Evolutionary conservation across 2,329 filamentous ascomycete genomes (phyloP).

Genomic region (Elsinoe ampelina): DNA sequence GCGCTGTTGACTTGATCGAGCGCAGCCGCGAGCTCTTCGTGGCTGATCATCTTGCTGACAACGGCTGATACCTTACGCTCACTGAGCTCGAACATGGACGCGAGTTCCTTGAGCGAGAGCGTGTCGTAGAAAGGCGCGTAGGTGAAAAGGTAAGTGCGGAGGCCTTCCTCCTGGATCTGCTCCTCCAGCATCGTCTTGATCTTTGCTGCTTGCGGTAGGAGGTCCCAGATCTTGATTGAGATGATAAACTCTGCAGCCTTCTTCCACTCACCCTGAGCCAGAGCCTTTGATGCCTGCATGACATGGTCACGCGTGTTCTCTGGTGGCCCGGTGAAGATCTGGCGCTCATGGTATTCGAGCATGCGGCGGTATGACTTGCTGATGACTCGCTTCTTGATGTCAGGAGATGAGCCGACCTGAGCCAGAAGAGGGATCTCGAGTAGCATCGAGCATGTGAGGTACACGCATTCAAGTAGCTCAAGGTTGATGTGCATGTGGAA

Average conservation of each 20-base stretch:
- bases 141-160: conserved; percentile 97
- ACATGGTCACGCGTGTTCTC: conserved; percentile 99
- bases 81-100: conserved; percentile 90
- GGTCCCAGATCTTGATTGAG: conserved; percentile 98
- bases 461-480: conserved; percentile 94
- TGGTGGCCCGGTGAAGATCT: conserved; percentile 96
- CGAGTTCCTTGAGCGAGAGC: conserved; percentile 73
- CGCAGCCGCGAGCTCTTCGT: conserved; percentile 92
- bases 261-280: conserved; percentile 97
- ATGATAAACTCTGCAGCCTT: conserved; percentile 89
- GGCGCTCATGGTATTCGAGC: conserved; percentile 98
- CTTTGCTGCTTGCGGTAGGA: conserved; percentile 84
- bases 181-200: conserved; percentile 96
- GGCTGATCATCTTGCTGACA: conserved; percentile 98
- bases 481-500: conserved; percentile 99
- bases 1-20: conserved; percentile 96
- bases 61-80: conserved; percentile 87
- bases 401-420: conserved; percentile 90
- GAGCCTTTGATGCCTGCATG: conserved; percentile 96
- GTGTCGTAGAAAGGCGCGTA: conserved; percentile 99
- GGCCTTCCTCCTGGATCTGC: conserved; percentile 97
- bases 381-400: conserved; percentile 94
- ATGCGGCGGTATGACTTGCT: conserved; percentile 99
- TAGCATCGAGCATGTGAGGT: conserved; percentile 98
- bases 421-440: conserved; percentile 95